Percentiles rank a stretch among this genome's conserved stretches.
phyloP scores from a whole-genome alignment of 306 rosid species.

The Trichosanthes cucumerina region DNA sequence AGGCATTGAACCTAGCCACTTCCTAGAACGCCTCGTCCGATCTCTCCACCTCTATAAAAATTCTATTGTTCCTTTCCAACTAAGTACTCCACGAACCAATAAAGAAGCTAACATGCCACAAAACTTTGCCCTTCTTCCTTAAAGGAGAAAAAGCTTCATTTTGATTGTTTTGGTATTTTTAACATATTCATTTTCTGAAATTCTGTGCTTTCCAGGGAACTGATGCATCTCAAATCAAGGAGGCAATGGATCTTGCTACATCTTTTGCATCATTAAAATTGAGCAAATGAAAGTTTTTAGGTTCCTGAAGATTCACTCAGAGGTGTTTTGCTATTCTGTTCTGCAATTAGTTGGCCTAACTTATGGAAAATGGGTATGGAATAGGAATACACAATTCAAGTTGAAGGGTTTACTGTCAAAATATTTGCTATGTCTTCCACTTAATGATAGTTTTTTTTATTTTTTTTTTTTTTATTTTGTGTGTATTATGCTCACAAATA shows the following conservation, averaged over 20 bases:
- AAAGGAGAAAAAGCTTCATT: not conserved
- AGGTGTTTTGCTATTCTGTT: not conserved
- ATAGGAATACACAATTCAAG: not conserved
- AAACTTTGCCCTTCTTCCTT: not conserved
- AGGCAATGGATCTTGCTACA: slow-evolving; percentile 65
- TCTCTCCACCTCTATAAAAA: no score
- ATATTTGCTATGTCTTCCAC: not conserved
- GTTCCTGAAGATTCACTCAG: not conserved
- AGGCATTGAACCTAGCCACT: no score
- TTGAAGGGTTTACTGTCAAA: not conserved
- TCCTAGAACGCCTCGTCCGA: no score
- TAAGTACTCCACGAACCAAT: no score
- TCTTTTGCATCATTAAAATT: slow-evolving; percentile 60
- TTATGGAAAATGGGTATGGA: not conserved
- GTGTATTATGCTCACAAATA: not conserved
- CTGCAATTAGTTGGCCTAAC: not conserved
- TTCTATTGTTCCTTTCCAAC: no score
- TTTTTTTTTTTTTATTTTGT: not conserved
- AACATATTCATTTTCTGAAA: not conserved
- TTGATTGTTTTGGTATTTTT: not conserved
- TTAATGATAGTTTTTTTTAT: not conserved
- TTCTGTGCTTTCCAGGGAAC: slow-evolving; percentile 53
- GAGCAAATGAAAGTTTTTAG: slow-evolving; percentile 21
- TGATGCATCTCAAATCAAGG: slow-evolving; percentile 58
- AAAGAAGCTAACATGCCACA: not conserved